Percentiles rank a stretch among this genome's conserved stretches.
Conservation (phyloP, 2,329 filamentous ascomycete species). For the Aureobasidium sp. region DNA sequence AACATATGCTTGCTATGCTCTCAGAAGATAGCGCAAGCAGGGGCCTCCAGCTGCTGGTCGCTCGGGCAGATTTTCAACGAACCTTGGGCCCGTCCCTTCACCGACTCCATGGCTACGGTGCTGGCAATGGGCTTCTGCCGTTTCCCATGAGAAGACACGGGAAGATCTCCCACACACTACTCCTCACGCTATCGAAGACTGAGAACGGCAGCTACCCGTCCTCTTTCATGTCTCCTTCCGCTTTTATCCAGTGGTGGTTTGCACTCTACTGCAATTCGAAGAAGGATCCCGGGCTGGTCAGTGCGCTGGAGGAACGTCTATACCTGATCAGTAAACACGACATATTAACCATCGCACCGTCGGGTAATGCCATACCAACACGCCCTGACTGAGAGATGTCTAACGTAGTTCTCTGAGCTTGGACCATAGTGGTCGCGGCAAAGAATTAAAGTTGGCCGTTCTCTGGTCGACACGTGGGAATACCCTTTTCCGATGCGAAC, state of each 20-base stretch:
- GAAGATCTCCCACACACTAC: background rate
- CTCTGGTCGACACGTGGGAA: constrained; percentile 2
- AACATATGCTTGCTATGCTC: background rate
- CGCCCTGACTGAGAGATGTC: background rate
- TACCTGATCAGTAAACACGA: background rate
- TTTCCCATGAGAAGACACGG: background rate
- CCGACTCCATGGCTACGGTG: constrained; percentile 6
- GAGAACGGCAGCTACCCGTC: background rate
- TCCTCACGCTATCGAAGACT: background rate
- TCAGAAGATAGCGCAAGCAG: background rate
- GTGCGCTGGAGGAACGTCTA: background rate
- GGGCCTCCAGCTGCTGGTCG: background rate
- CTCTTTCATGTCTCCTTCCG: background rate
- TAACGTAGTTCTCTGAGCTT: background rate
- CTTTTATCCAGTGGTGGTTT: background rate
- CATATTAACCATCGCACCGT: background rate
- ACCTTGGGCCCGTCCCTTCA: background rate
- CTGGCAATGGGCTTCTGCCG: background rate
- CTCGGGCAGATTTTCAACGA: background rate
- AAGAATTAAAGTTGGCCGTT: background rate
- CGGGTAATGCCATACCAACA: background rate
- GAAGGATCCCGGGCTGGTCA: background rate
- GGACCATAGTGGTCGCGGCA: background rate
- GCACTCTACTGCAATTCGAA: background rate
- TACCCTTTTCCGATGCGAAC: background rate